Evolutionary conservation across 208 protist genomes (phyloP).

Genomic region (Crithidia mellificae): DNA sequence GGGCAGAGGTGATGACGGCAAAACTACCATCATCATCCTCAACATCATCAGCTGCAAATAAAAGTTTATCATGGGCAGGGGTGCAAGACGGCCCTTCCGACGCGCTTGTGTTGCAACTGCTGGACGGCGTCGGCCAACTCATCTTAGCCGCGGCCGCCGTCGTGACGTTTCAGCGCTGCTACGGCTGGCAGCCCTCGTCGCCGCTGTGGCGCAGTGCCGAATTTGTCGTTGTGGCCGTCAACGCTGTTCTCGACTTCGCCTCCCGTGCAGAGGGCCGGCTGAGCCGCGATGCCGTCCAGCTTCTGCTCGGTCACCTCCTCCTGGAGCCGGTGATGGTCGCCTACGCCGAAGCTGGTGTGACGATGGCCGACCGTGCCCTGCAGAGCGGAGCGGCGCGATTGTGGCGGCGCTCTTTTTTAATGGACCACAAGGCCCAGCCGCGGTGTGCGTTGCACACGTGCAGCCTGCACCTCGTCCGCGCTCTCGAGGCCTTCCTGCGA

Average conservation of each 20-base stretch:
- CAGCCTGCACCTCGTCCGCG: conserved; percentile 50
- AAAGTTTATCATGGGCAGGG: too few species aligned
- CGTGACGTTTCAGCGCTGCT: conserved; percentile 49
- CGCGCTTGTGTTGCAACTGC: conserved; percentile 4
- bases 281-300: conserved; percentile 13
- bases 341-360: conserved; percentile 30
- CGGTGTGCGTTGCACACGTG: conserved; percentile 21
- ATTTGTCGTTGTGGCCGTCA: conserved; percentile 38
- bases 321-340: conserved; percentile 26
- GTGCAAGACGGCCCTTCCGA: background rate
- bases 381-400: conserved; percentile 35
- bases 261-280: conserved; percentile 19
- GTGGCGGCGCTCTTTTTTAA: conserved; percentile 60
- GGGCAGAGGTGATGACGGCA: background rate
- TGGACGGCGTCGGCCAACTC: conserved; percentile 11
- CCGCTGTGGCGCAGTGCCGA: conserved; percentile 30
- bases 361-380: conserved; percentile 36
- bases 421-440: background rate
- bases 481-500: conserved; percentile 56
- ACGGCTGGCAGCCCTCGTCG: conserved; percentile 44
- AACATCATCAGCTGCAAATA: too few species aligned
- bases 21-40: conserved; percentile 7
- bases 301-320: conserved; percentile 33
- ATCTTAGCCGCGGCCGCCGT: conserved; percentile 31
- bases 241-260: conserved; percentile 47